A percentile compares a stretch with the other conserved stretches of the same genome.
phyloP scores from a whole-genome alignment of 1,139 yeast species.

The Candida sp. region DNA sequence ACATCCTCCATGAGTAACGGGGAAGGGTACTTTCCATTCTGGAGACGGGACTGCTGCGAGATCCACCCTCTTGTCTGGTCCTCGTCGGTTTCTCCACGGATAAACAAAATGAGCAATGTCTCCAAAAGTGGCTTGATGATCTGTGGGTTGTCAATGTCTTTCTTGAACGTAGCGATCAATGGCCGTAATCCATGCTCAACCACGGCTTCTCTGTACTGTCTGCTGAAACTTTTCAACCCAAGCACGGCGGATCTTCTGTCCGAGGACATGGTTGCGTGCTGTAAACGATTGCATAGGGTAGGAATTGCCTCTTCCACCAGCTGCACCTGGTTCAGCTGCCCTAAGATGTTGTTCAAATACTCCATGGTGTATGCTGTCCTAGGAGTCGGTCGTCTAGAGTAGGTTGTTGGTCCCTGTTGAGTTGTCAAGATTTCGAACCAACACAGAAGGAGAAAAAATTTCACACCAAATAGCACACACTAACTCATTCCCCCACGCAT shows the following conservation, averaged over 20 bases:
- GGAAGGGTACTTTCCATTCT: slow-evolving; percentile 83
- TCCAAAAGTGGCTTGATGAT: slow-evolving; percentile 87
- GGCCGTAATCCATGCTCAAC: slow-evolving; percentile 89
- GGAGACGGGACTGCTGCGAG: slow-evolving; percentile 75
- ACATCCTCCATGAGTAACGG: slow-evolving; percentile 69
- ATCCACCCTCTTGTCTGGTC: slow-evolving; percentile 72
- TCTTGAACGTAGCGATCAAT: slow-evolving; percentile 65
- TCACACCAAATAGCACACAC: neutral
- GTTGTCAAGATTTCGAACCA: slow-evolving; percentile 1
- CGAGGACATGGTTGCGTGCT: slow-evolving; percentile 79
- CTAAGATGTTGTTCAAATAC: slow-evolving; percentile 42
- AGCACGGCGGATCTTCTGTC: slow-evolving; percentile 94
- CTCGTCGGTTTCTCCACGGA: slow-evolving; percentile 63
- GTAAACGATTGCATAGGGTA: slow-evolving; percentile 85
- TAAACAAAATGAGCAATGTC: slow-evolving; percentile 80
- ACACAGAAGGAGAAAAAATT: neutral
- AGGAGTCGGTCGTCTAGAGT: neutral
- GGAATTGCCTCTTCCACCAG: slow-evolving; percentile 88
- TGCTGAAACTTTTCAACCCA: slow-evolving; percentile 86
- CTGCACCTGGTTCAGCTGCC: slow-evolving; percentile 46
- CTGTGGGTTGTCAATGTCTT: slow-evolving; percentile 70
- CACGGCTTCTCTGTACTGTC: slow-evolving; percentile 90
- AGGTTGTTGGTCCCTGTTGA: neutral
- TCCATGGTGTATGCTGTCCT: slow-evolving; percentile 28
- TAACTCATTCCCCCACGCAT: neutral